Base-by-base conservation (phyloP, 23 red algal species). In the Gracilaria domingensis region DNA sequence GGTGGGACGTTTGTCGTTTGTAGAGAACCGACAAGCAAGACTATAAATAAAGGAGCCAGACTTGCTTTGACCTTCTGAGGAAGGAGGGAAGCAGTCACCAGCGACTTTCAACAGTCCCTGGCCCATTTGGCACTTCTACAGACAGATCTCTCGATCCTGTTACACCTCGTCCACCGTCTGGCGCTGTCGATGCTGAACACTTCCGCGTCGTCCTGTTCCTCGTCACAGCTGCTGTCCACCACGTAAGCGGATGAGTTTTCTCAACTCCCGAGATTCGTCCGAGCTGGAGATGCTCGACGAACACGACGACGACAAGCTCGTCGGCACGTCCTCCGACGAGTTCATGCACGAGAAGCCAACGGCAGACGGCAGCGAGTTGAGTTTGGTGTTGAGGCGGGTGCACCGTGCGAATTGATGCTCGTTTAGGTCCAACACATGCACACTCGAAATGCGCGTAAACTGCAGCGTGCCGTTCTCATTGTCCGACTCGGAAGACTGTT, bases 161-260 rank as follows among this genome's bases (percentile, higher is more conserved):
- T n/a, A n/a, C n/a, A n/a, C 86, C 28, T 89, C 86, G 12, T 89
- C 86, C 12, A 89, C 86, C 11, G 29, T 3, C 49, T 89, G 12
- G 86, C 86, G 34, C 86, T 72, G 12, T 89, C 86, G 34, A 89
- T 89, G 0, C 37, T 39, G 75, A 89, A 89, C 72, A 66, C 86
- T 14, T 89, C 5, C n/a, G n/a, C 40, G n/a, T 78, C 69, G 13
- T 65, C 72, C 8, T 88, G n/a, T 7, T 57, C 69, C 9, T 74
- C 39, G 58, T 67, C 56, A 4, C 24, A 30, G 42, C 5, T 7
- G 40, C 53, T 53, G 51, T 89, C 86, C 24, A 51, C 26, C 20
- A 79, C 38, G 16, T 58, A 89, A 71, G 24, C 86, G 86, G 14
- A 89, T 69, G 11, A 89, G 50, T 53, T 69, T 79, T 25, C 86